Conservation (phyloP, 148 eudicot genomes). For the Diospyros lotus region DNA sequence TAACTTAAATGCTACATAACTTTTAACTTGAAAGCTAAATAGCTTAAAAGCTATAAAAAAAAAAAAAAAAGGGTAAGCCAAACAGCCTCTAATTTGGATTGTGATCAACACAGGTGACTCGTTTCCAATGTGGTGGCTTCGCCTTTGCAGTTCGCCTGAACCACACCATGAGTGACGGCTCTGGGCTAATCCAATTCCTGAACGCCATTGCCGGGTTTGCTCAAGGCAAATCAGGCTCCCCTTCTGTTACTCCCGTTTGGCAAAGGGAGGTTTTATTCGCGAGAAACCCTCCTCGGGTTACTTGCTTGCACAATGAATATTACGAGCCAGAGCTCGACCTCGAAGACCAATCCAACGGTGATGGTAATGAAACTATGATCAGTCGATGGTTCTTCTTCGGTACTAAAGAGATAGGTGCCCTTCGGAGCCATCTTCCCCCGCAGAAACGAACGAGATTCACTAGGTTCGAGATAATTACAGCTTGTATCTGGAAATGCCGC, state of each 20-base stretch:
- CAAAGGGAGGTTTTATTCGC: conserved; percentile 15
- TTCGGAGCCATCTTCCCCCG: conserved; percentile 13
- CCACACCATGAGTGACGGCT: not conserved
- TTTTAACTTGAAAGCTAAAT: no score
- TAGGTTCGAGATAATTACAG: conserved; percentile 40
- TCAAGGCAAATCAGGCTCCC: not conserved
- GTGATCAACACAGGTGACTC: not conserved
- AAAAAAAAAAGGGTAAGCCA: no score
- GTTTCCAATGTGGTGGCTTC: not conserved
- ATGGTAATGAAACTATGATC: not conserved
- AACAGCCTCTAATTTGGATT: no score
- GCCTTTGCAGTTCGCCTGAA: not conserved
- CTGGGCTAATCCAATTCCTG: conserved; percentile 3
- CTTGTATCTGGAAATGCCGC: conserved; percentile 47
- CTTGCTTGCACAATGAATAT: conserved; percentile 15
- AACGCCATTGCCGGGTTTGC: conserved; percentile 11
- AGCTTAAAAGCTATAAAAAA: no score
- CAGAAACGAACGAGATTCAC: not conserved
- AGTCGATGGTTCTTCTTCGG: conserved; percentile 10
- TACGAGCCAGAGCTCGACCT: not conserved
- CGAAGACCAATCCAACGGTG: no score
- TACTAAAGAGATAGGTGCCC: conserved; percentile 4
- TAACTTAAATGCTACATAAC: no score
- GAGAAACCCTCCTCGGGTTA: not conserved
- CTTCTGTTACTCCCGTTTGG: conserved; percentile 21